Percentiles rank a stretch among this genome's conserved stretches.
Conservation (phyloP, 805 yeast species). For the Komagataella pastoris region DNA sequence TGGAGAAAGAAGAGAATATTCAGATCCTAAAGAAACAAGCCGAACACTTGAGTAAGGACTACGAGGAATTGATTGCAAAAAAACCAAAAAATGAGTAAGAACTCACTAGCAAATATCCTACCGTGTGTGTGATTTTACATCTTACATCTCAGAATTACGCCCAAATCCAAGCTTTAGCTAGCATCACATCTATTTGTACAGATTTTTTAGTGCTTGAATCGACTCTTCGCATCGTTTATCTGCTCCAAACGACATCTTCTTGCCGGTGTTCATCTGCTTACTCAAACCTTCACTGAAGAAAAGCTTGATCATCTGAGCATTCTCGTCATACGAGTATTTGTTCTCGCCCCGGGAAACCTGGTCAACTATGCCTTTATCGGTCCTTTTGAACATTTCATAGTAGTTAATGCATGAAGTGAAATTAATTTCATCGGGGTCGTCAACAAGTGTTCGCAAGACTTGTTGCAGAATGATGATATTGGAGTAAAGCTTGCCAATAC, state of each 20-base stretch:
- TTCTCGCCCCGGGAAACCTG: constrained; percentile 18
- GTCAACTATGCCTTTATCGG: constrained; percentile 33
- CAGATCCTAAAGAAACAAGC: constrained; percentile 65
- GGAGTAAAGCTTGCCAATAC: constrained; percentile 42
- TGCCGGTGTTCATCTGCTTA: constrained; percentile 8
- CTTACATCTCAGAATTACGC: not conserved
- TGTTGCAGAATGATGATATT: constrained; percentile 60
- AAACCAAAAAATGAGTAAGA: not conserved
- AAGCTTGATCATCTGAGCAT: constrained; percentile 36
- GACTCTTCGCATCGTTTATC: constrained; percentile 12
- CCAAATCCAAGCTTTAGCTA: not conserved
- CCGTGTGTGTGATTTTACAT: not conserved
- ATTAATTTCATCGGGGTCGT: constrained; percentile 36
- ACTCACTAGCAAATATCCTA: not conserved
- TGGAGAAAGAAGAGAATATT: constrained; percentile 51
- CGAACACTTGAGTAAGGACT: constrained; percentile 47
- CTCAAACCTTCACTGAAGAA: constrained; percentile 27
- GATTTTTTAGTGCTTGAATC: constrained; percentile 6
- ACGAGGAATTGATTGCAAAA: constrained; percentile 20
- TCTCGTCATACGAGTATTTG: constrained; percentile 29
- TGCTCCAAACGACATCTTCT: constrained; percentile 12
- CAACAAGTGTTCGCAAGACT: constrained; percentile 45
- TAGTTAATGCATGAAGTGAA: constrained; percentile 39
- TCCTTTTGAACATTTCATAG: constrained; percentile 39
- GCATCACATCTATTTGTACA: not conserved